These are phyloP conservation scores for Metschnikowia proteae DNA, from an alignment of 805 yeast genomes.

Conservation along the genomic window DNA sequence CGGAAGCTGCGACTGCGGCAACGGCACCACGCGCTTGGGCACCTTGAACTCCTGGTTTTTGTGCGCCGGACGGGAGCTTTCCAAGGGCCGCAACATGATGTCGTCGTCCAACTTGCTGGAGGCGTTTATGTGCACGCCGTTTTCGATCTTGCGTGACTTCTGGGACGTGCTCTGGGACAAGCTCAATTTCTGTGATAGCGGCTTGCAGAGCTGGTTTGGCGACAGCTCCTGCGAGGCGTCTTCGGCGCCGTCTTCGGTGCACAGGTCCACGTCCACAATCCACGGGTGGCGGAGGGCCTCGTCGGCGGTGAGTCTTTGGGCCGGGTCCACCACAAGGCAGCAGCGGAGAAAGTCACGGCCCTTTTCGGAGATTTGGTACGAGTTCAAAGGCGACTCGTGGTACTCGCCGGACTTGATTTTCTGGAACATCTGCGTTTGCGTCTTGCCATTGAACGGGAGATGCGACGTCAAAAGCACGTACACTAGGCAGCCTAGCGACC, in stretches of 20 bases:
- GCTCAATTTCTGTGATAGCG: slow-evolving; percentile 37
- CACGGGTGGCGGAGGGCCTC: slow-evolving; percentile 80
- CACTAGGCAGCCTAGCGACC: slow-evolving; percentile 95
- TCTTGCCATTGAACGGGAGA: slow-evolving; percentile 89
- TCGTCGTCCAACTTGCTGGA: slow-evolving; percentile 41
- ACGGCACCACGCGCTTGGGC: slow-evolving; percentile 41
- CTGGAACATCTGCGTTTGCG: slow-evolving; percentile 79
- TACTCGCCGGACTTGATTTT: slow-evolving; percentile 76
- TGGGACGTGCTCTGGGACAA: slow-evolving; percentile 70
- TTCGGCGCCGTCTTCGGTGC: slow-evolving; percentile 12
- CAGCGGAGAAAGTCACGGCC: slow-evolving; percentile 71
- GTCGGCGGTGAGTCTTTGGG: slow-evolving; percentile 64
- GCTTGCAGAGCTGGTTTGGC: slow-evolving; percentile 11
- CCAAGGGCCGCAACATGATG: slow-evolving; percentile 41
- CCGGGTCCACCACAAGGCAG: slow-evolving; percentile 74
- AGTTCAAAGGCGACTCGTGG: slow-evolving; percentile 70
- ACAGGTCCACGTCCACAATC: slow-evolving; percentile 46
- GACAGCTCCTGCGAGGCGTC: not conserved
- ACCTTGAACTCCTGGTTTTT: slow-evolving; percentile 36
- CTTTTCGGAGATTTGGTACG: slow-evolving; percentile 58
- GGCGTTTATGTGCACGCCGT: slow-evolving; percentile 32
- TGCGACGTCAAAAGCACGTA: slow-evolving; percentile 91
- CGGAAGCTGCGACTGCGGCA: slow-evolving; percentile 36
- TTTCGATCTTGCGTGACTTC: slow-evolving; percentile 46
- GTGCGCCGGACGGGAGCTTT: slow-evolving; percentile 18